Base-by-base conservation (phyloP, 2,329 filamentous ascomycete species). In the Talaromyces sp. region DNA sequence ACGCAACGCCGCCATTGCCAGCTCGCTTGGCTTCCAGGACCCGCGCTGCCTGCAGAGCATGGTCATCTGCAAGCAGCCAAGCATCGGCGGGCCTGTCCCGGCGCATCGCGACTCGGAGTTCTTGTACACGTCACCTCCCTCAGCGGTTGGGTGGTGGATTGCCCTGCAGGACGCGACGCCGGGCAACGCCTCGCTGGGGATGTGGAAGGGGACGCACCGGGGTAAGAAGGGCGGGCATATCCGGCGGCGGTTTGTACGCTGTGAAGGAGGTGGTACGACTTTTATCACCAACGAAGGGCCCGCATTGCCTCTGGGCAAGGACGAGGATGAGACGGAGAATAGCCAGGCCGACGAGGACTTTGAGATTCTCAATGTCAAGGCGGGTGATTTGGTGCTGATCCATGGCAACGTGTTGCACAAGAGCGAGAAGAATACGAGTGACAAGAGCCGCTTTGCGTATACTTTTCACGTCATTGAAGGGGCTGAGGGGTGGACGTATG, bases 41-140 rank as follows among this genome's bases (percentile, higher is more conserved):
- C 90, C 93, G 1, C 81, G 89, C 21, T 82, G 88, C 5, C 81
- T 99, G 57, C 95, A 99, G 80, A 95, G 89, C 73, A 99, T 99
- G 95, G 83, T 98, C 29, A 98, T 99, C 68, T 97, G 92, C 84
- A 99, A 99, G 76, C 93, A 97, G 78, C 93, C 95, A 24, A 91
- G 96, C 77, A 97, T 98, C 58, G 95, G 95, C 29, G 93, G 90
- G 24, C 89, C 90, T 1, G 95, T 98, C 50, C 91, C 89, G 0
- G 86, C 91, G 24, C 95, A 99, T 74, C 93, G 96, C 77, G 93
- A 98, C 75, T 91, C 86, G 65, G 93, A 91, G 0, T 99, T 98
- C 68, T 68, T 99, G 63, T 98, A 96, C 74, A 98, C 95, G 1
- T 80, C 92, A 65, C 89, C 91, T 41, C 93, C 93, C 0, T 90